Evolutionary conservation across 306 rosid genomes (phyloP), one percentile per base, ranked within the genome.

Genomic region (Oemleria cerasiformis): DNA sequence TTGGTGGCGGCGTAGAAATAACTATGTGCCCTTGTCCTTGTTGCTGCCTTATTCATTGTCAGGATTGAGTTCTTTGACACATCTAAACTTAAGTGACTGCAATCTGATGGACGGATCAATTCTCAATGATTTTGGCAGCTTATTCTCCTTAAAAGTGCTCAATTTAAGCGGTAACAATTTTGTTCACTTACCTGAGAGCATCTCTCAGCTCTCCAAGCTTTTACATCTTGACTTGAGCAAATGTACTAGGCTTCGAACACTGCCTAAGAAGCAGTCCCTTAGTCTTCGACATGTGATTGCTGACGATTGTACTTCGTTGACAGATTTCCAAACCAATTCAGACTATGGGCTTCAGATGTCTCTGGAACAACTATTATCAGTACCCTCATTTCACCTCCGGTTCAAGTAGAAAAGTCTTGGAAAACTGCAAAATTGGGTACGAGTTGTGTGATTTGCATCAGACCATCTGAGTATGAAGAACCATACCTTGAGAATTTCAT

Each of bases 81-180:
- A 36, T 3, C 44, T 79, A n/a, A 54, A 23, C 54, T 39, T 75
- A 8, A 68, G 73, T 65, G 47, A 42, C 0, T 58, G 83, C 53
- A 79, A 70, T 47, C 69, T 79, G 53, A 5, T 4, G 21, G 75
- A 74, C 15, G 75, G 79, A 63, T 65, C 10, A 34, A 41, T 79
- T 14, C 79, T 73, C 11, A 10, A 39, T 55, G 36, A 75, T 43
- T 68, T 75, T 43, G 63, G 79, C 25, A 43, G 15, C 54, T 45
- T 75, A 23, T 21, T 64, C 30, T 75, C 61, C 13, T 58, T 75
- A 30, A 45, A 38, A 6, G 19, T 11, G 8, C 20, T 75, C 1
- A 45, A 57, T 58, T 30, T 67, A 38, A 67, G 79, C 43, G 41
- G 39, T 7, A 72, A 72, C 57, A 30, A 45, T 49, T 72, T 72